Conservation (phyloP, 2,329 filamentous ascomycete species). For the Arthrobotrys iridis region DNA sequence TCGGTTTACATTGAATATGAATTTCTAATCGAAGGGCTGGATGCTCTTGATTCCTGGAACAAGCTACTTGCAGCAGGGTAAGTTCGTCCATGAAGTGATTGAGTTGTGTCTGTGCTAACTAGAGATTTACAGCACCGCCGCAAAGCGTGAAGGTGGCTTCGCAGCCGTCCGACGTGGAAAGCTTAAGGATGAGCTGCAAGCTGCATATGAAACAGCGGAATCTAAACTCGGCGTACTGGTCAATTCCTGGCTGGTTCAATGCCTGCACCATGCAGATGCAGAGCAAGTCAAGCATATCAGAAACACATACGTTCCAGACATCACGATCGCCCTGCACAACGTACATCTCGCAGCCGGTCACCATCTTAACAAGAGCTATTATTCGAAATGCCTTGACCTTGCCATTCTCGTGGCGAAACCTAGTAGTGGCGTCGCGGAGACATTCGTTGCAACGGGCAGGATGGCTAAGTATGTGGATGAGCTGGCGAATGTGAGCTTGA, state of each 20-base stretch:
- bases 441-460: slow-evolving; percentile 72
- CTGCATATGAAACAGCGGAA: slow-evolving; percentile 53
- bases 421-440: slow-evolving; percentile 72
- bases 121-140: slow-evolving; percentile 25
- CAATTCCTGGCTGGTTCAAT: slow-evolving; percentile 56
- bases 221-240: slow-evolving; percentile 50
- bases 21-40: slow-evolving; percentile 56
- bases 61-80: slow-evolving; percentile 36
- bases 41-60: slow-evolving; percentile 57
- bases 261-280: slow-evolving; percentile 66
- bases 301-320: slow-evolving; percentile 82
- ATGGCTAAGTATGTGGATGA: slow-evolving; percentile 80
- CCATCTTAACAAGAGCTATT: slow-evolving; percentile 76
- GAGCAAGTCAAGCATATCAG: slow-evolving; percentile 73
- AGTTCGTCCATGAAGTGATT: neutral
- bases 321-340: slow-evolving; percentile 82
- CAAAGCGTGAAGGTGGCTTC: slow-evolving; percentile 41
- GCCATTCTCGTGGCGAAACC: slow-evolving; percentile 78
- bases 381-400: slow-evolving; percentile 88
- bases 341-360: slow-evolving; percentile 82
- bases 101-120: slow-evolving; percentile 11
- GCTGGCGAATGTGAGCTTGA: slow-evolving; percentile 80
- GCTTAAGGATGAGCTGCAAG: slow-evolving; percentile 52
- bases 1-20: slow-evolving; percentile 58
- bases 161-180: slow-evolving; percentile 36